Base-by-base conservation (phyloP, 371 early-diverging fungal genomes). In the Mucor mucedo region DNA sequence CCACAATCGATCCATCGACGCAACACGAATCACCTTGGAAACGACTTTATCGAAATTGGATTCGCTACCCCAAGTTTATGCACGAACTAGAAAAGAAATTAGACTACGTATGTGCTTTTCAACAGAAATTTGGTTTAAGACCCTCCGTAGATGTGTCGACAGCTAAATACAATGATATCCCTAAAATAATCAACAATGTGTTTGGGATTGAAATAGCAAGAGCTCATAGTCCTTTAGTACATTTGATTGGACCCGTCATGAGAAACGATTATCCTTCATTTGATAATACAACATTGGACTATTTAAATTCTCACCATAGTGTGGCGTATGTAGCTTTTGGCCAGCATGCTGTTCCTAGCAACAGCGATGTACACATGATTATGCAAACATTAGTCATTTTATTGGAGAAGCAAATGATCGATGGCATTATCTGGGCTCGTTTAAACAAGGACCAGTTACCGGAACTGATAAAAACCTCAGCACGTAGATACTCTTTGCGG, bases 291-390 rank as follows among this genome's bases (percentile, higher is more conserved):
- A 27, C 69, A 2, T 16, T 29, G 2, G 9, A 27, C 9, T 80
- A 72, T 52, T 44, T 75, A 5, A 57, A 68, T 27, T 11, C n/a
- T 3, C 70, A 70, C 33, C 2, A 16, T 8, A 63, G 57, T 3
- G 68, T 78, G 8, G 66, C 52, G 3, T 81, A 76, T 42, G 45
- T 76, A 6, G 77, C 75, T 0, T 81, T 81, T 62, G 78, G 78
- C 0, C 75, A 76, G 16, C 56, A 63, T 16, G 68, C 55, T 3
- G 9, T 27, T 4, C 47, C 65, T 5, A 27, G 35, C 7, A 13
- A 16, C n/a, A 1, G 58, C 0, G 66, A 69, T 42, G 56, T 68
- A 3, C n/a, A 56, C 3, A 40, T 64, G 1, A 58, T 80, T 28
- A 9, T 80, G 21, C 45, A 56, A 1, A 53, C 62, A 14, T 47